Percentiles rank a stretch among this genome's conserved stretches.
These are phyloP conservation scores for Gloeostereum incarnatum DNA, from an alignment of 768 basidiomycete species.

Conservation along the genomic window DNA sequence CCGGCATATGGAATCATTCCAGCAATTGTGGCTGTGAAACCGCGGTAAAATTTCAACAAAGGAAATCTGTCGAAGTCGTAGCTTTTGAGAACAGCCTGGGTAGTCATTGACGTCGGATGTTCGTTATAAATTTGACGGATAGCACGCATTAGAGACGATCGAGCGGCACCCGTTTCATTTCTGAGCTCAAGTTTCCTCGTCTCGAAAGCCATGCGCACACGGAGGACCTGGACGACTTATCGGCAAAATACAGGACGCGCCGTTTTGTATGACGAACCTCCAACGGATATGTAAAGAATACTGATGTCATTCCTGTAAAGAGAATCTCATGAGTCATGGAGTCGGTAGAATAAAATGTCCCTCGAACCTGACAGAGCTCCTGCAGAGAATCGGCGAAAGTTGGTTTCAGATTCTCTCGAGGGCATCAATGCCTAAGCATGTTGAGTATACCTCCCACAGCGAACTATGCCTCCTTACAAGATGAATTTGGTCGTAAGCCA, in stretches of 20 bases:
- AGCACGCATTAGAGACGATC: conserved; percentile 41
- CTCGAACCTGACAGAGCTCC: conserved; percentile 91
- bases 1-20: conserved; percentile 97
- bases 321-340: conserved; percentile 1
- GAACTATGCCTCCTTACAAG: conserved; percentile 34
- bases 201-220: conserved; percentile 91
- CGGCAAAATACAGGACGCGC: too few relatives aligned
- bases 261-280: too few relatives aligned
- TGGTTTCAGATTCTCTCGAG: conserved; percentile 67
- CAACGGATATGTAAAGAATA: conserved; percentile 90
- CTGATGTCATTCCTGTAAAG: conserved; percentile 68
- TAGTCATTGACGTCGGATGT: conserved; percentile 14
- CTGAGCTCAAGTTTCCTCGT: conserved; percentile 29
- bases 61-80: conserved; percentile 66
- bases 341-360: conserved; percentile 15
- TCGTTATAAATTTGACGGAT: conserved; percentile 67
- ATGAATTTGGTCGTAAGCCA: conserved; percentile 89
- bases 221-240: too few relatives aligned
- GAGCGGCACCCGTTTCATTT: conserved; percentile 12
- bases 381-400: conserved; percentile 70
- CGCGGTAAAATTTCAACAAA: conserved; percentile 88
- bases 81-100: too few relatives aligned
- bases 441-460: not conserved
- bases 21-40: conserved; percentile 85
- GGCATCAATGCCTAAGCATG: conserved; percentile 75